phyloP scores from a whole-genome alignment of 306 rosid species.

The Malus sylvestris region DNA sequence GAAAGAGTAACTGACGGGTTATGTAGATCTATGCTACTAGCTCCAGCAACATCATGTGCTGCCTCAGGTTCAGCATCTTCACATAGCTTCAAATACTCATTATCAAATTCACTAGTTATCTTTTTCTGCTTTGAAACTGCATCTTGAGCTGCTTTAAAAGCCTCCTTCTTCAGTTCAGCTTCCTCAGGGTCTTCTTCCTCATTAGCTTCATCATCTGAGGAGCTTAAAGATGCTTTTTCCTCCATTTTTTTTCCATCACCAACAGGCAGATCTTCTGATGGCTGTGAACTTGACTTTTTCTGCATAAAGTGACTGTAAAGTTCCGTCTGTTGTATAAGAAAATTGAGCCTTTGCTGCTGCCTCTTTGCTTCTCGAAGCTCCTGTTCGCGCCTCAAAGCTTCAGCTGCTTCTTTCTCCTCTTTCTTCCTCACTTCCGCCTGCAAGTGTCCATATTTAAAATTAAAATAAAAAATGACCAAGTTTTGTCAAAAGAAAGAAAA shows the following conservation, averaged over 20 bases:
- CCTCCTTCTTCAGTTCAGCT: slow-evolving; percentile 85
- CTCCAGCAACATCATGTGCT: slow-evolving; percentile 78
- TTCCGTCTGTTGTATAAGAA: slow-evolving; percentile 97
- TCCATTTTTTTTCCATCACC: slow-evolving; percentile 45
- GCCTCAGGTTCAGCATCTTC: slow-evolving; percentile 66
- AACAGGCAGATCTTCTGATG: slow-evolving; percentile 51
- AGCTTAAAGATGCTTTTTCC: slow-evolving; percentile 37
- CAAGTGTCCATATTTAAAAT: slow-evolving; percentile 17
- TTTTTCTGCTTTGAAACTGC: slow-evolving; percentile 90
- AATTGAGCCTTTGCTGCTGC: slow-evolving; percentile 95
- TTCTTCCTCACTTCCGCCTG: slow-evolving; percentile 86
- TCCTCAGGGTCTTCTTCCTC: slow-evolving; percentile 90
- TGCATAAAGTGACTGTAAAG: slow-evolving; percentile 98
- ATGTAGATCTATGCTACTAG: slow-evolving; percentile 86
- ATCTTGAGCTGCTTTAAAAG: slow-evolving; percentile 96
- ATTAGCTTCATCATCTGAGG: slow-evolving; percentile 35
- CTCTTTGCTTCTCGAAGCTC: slow-evolving; percentile 98
- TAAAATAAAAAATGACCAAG: slow-evolving; percentile 8
- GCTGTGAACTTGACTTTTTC: slow-evolving; percentile 71
- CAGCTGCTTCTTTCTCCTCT: slow-evolving; percentile 98
- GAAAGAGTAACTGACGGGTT: slow-evolving; percentile 62
- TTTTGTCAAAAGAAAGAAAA: background rate
- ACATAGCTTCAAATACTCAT: slow-evolving; percentile 75
- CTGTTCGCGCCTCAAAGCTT: slow-evolving; percentile 90
- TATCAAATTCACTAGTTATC: slow-evolving; percentile 79